Evolutionary conservation across 306 rosid genomes (phyloP), one percentile per base, ranked within the genome.

Genomic region (Abrus pulchellus): DNA sequence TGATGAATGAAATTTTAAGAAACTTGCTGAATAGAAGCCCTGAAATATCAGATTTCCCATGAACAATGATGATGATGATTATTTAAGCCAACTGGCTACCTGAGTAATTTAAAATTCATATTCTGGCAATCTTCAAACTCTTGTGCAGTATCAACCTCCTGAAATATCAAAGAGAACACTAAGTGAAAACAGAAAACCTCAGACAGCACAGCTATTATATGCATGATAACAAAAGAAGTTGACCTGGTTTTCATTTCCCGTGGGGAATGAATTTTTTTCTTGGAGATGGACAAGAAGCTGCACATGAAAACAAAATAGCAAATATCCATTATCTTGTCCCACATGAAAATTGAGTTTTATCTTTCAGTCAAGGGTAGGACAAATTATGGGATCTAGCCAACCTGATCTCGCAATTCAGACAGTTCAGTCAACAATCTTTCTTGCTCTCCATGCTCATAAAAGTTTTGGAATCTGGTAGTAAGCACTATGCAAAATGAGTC

Each of bases 361-460:
- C 36, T 44, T 77, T 50, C 13, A 52, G 28, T 28, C 74, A 68
- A 74, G 44, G 49, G 68, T 49, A 44, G 54, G 45, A 68, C 20
- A 80, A 67, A 40, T 61, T 54, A 32, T 9, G 64, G 72, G 64
- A 52, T 76, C 69, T 49, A 59, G 33, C 68, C 27, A 76, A 94
- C 99, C 95, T 90, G 93, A 69, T 93, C 90, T 27, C 92, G 94
- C 72, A 95, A 81, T 79, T 93, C 92, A 81, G 95, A 81, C 81
- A 89, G 83, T 87, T 95, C 98, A 78, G 86, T 72, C 82, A 89
- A 68, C 87, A 95, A 83, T 57, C 83, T 86, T 88, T 95, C 97
- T 69, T 90, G 89, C 83, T 92, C 99, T 75, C 98, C 98, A 38
- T 85, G 87, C 80, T 89, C 92, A 62, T 90, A 83, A 76, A 91